A percentile compares a stretch with the other conserved stretches of the same genome.
Evolutionary conservation across 495 filamentous ascomycete genomes (phyloP).

Genomic region (Penicillium antarcticum): DNA sequence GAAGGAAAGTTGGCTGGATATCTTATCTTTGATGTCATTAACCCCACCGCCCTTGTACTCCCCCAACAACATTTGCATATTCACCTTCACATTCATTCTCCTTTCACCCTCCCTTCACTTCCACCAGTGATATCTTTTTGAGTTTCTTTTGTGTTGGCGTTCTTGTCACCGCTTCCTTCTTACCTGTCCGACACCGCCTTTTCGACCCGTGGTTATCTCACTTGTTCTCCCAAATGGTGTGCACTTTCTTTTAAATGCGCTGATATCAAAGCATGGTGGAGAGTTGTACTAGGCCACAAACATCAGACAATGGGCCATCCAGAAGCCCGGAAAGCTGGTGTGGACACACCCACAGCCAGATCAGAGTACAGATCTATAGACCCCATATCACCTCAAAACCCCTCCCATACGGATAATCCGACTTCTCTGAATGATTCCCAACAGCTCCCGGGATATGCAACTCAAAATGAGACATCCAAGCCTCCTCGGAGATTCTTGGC

Average conservation of each 20-base stretch:
- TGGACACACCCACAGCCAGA: neutral
- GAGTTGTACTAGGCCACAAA: neutral
- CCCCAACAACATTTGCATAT: neutral
- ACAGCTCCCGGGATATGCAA: neutral
- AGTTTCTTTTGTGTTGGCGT: too few species aligned
- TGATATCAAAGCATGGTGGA: neutral
- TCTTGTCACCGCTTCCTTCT: too few species aligned
- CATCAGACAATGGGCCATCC: neutral
- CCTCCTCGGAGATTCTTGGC: constrained; percentile 44
- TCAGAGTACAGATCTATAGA: neutral
- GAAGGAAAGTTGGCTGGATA: neutral
- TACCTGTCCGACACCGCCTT: constrained; percentile 1
- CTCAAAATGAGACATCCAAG: neutral
- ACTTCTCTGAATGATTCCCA: neutral
- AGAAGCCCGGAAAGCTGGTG: neutral
- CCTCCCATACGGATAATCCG: neutral
- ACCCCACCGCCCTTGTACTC: neutral
- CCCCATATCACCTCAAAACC: neutral
- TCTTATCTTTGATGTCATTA: constrained; percentile 5
- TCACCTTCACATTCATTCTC: too few species aligned
- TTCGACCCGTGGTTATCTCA: neutral
- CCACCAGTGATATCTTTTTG: too few species aligned
- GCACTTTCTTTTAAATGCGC: neutral
- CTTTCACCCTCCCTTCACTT: too few species aligned
- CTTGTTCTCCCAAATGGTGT: neutral